phyloP scores from a whole-genome alignment of 768 basidiomycete genomes.

The Suillus discolor region DNA sequence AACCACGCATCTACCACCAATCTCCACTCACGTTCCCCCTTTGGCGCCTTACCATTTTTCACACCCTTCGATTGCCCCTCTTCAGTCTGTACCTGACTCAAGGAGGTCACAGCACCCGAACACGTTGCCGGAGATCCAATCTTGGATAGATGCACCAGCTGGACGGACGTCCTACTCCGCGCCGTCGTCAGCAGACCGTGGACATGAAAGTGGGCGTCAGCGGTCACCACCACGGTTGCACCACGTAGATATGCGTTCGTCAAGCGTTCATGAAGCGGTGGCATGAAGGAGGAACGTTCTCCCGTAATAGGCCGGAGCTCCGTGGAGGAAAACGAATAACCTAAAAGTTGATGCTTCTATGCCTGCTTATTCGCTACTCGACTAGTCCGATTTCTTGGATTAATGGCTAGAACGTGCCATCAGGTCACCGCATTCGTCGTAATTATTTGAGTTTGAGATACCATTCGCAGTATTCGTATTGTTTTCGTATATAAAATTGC shows the following conservation, averaged over 20 bases:
- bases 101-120: constrained; percentile 36
- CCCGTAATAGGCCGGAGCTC: constrained; percentile 22
- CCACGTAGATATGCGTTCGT: constrained; percentile 35
- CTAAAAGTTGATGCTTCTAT: constrained; percentile 14
- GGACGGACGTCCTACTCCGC: constrained; percentile 27
- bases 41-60: constrained; percentile 52
- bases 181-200: constrained; percentile 33
- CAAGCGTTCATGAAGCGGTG: constrained; percentile 32
- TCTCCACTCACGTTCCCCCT: constrained; percentile 40
- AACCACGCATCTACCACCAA: constrained; percentile 45
- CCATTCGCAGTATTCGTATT: constrained; percentile 20
- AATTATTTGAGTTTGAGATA: constrained; percentile 22
- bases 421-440: constrained; percentile 19
- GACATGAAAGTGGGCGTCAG: constrained; percentile 33
- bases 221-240: constrained; percentile 36
- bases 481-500: constrained; percentile 22
- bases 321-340: constrained; percentile 10
- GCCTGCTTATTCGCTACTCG: constrained; percentile 12
- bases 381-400: constrained; percentile 23
- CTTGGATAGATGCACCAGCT: constrained; percentile 45
- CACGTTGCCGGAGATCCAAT: constrained; percentile 49
- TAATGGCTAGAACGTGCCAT: constrained; percentile 21
- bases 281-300: constrained; percentile 22
- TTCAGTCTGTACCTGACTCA: constrained; percentile 39
- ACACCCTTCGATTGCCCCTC: constrained; percentile 55